Conservation (phyloP, 2,329 filamentous ascomycete species). For the Geosmithia flava region DNA sequence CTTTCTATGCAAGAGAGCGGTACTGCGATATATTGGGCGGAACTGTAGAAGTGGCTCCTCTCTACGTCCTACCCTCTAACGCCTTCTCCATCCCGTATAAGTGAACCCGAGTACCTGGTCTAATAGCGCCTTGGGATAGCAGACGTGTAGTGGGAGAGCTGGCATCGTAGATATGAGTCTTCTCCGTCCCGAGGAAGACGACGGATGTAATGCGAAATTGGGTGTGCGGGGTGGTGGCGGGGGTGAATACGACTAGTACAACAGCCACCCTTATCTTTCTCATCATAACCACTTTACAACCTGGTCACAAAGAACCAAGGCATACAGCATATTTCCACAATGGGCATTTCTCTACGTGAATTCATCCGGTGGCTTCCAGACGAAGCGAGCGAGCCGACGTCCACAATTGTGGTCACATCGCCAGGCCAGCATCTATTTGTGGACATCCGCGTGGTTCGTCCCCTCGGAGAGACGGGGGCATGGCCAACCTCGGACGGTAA, state of each 20-base stretch:
- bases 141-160: not conserved
- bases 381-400: slow-evolving; percentile 43
- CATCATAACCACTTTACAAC: not conserved
- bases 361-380: slow-evolving; percentile 47
- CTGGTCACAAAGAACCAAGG: not conserved
- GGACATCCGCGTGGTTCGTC: slow-evolving; percentile 42
- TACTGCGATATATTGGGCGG: no score
- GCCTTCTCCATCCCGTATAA: no score
- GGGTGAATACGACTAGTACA: not conserved
- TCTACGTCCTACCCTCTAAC: no score
- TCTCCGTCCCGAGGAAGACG: slow-evolving; percentile 3
- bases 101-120: no score
- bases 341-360: slow-evolving; percentile 42
- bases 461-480: slow-evolving; percentile 5
- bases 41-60: no score
- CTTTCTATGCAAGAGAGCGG: no score
- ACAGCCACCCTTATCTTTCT: not conserved
- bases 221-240: not conserved
- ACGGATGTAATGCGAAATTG: not conserved
- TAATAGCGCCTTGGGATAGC: no score
- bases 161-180: not conserved
- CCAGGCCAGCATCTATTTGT: slow-evolving; percentile 41
- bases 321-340: not conserved
- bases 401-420: slow-evolving; percentile 52
- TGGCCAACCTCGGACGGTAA: not conserved